These are phyloP conservation scores for Syzygium aromaticum DNA, from an alignment of 345 rosid genomes.

Conservation along the genomic window DNA sequence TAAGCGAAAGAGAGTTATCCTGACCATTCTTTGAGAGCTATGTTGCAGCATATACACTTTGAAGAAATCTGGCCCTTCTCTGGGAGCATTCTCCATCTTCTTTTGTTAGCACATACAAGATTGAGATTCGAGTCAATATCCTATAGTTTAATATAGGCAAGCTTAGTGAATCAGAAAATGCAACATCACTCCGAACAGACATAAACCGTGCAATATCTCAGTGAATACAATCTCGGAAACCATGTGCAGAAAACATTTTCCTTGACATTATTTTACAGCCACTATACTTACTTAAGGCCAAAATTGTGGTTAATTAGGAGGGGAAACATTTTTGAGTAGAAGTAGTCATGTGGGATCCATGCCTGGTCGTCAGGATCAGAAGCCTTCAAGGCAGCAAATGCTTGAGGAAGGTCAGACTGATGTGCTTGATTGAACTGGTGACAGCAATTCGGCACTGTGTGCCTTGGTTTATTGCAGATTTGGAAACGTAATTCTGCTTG, in stretches of 20 bases:
- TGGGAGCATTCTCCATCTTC: background rate
- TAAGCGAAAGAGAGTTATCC: background rate
- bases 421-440: background rate
- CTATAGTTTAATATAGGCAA: background rate
- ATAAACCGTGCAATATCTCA: background rate
- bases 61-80: background rate
- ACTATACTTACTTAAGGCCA: background rate
- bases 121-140: background rate
- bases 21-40: background rate
- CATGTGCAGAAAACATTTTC: background rate
- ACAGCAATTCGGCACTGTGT: background rate
- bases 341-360: background rate
- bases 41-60: background rate
- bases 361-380: background rate
- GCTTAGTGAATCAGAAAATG: background rate
- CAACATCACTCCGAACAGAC: background rate
- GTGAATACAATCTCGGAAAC: background rate
- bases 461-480: background rate
- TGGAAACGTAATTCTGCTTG: background rate
- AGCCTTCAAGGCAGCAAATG: background rate
- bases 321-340: background rate
- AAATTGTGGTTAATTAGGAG: background rate
- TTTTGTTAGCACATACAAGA: background rate
- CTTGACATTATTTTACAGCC: background rate
- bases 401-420: background rate